Percentiles rank a stretch among this genome's conserved stretches.
Conservation (phyloP, 495 filamentous ascomycete genomes). For the Symbiotaphrina buchneri region DNA sequence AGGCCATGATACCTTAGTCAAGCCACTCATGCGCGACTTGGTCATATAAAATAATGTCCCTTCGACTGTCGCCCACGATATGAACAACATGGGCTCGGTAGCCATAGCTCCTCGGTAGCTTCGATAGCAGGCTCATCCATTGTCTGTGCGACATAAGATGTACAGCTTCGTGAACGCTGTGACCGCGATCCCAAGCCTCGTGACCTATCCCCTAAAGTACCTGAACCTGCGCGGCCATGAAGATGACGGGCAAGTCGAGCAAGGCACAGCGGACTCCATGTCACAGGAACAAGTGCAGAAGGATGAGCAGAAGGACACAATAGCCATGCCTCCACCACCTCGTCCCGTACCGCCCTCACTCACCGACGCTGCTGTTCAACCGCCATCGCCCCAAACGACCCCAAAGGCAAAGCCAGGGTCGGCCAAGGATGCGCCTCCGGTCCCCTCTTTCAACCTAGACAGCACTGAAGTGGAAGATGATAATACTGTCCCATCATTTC, state of each 20-base stretch:
- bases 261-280: background rate
- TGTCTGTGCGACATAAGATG: background rate
- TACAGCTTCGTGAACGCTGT: no score
- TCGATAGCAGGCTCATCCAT: background rate
- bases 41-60: no score
- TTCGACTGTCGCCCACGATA: no score
- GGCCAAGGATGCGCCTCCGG: background rate
- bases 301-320: background rate
- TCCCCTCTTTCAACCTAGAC: background rate
- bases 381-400: background rate
- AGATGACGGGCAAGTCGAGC: background rate
- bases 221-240: background rate
- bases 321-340: background rate
- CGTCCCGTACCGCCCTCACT: background rate
- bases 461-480: background rate
- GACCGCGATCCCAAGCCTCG: background rate
- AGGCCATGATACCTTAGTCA: no score
- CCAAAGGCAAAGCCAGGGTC: conserved; percentile 1
- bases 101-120: background rate
- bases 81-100: no score
- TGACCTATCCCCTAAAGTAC: background rate
- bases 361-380: conserved; percentile 2
- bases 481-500: background rate
- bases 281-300: background rate
- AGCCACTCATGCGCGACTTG: no score